Percentiles rank a stretch among this genome's conserved stretches.
phyloP scores from a whole-genome alignment of 306 rosid species.

The Dryas octopetala region DNA sequence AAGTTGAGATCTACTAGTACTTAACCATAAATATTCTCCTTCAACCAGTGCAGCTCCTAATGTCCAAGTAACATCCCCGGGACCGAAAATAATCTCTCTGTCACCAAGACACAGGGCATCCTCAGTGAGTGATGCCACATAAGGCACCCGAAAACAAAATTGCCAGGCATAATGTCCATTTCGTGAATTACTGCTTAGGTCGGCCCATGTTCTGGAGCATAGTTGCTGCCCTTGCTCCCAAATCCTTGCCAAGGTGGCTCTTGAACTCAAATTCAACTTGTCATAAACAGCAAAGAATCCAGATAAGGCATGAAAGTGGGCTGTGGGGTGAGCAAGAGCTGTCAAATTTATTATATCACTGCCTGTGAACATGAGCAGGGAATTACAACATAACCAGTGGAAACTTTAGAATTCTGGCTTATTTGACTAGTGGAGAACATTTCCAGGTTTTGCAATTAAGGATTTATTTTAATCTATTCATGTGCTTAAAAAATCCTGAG shows the following conservation, averaged over 20 bases:
- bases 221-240: conserved; percentile 69
- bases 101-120: conserved; percentile 64
- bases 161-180: conserved; percentile 46
- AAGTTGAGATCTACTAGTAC: conserved; percentile 29
- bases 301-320: conserved; percentile 70
- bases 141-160: conserved; percentile 75
- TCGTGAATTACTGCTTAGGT: conserved; percentile 41
- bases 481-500: background rate
- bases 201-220: conserved; percentile 64
- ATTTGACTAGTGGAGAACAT: background rate
- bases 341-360: conserved; percentile 47
- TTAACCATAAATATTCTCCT: conserved; percentile 47
- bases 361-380: conserved; percentile 47
- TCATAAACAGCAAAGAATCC: conserved; percentile 78
- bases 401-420: background rate
- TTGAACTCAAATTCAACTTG: conserved; percentile 59
- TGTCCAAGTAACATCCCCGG: conserved; percentile 86
- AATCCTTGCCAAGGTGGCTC: conserved; percentile 57
- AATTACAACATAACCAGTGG: background rate
- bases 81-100: conserved; percentile 70
- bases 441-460: background rate
- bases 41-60: conserved; percentile 81
- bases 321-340: conserved; percentile 36
- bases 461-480: background rate
- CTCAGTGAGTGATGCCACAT: conserved; percentile 78